These are phyloP conservation scores for Trichophyton mentagrophytes DNA, from an alignment of 2,329 filamentous ascomycete species.

Conservation along the genomic window DNA sequence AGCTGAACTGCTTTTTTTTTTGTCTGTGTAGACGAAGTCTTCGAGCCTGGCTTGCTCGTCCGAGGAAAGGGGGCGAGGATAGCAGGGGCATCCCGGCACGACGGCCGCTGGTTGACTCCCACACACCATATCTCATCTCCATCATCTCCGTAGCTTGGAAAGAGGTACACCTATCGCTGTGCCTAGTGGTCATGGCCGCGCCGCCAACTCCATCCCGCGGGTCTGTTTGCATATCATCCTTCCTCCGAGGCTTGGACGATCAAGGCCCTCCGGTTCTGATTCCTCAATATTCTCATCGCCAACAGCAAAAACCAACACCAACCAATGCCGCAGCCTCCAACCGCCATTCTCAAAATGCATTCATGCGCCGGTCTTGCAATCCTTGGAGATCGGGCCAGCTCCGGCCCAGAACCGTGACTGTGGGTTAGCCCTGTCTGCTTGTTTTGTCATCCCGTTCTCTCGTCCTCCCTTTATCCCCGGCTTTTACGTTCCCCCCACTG, in stretches of 20 bases:
- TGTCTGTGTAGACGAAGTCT: neutral
- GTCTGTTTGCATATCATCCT: neutral
- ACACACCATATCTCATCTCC: neutral
- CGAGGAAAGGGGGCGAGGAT: neutral
- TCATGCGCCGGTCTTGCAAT: neutral
- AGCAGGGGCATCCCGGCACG: neutral
- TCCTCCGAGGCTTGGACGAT: neutral
- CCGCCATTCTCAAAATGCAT: neutral
- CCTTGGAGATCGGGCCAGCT: neutral
- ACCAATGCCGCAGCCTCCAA: neutral
- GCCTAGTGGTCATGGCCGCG: neutral
- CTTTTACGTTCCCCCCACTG: slow-evolving; percentile 3
- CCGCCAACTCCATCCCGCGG: slow-evolving; percentile 1
- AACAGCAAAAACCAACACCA: neutral
- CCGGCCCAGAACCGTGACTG: slow-evolving; percentile 3
- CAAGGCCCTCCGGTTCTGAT: neutral
- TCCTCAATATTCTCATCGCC: neutral
- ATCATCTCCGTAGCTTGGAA: neutral
- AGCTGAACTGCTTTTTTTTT: neutral
- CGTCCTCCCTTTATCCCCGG: neutral
- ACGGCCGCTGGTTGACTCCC: neutral
- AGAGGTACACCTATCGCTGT: neutral
- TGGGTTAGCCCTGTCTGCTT: slow-evolving; percentile 4
- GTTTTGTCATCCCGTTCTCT: slow-evolving; percentile 2
- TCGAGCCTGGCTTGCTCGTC: neutral